These are phyloP conservation scores for Colletotrichum sansevieriae DNA, from an alignment of 2,329 filamentous ascomycete species.

Conservation along the genomic window DNA sequence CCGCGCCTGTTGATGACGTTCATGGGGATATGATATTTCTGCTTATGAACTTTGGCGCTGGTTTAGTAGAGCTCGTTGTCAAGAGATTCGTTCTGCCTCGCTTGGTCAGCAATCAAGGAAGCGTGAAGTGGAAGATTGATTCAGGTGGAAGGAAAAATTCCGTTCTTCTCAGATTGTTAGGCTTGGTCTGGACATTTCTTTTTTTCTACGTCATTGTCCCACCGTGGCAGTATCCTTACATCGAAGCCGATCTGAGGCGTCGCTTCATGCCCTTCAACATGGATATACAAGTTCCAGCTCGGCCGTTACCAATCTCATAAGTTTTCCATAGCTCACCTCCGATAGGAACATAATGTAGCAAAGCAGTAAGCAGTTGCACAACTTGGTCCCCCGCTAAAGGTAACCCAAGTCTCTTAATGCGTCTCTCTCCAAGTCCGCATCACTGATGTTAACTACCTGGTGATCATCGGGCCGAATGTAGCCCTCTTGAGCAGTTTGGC, in stretches of 20 bases:
- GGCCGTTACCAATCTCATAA: background rate
- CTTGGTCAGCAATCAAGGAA: no score
- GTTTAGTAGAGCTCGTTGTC: background rate
- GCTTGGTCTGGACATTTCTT: background rate
- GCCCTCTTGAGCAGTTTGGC: background rate
- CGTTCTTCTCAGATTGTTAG: background rate
- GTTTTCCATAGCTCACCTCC: no score
- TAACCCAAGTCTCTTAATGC: slow-evolving; percentile 8
- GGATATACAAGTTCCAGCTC: background rate
- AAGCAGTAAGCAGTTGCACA: background rate
- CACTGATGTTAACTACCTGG: background rate
- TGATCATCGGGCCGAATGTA: background rate
- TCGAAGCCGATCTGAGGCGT: background rate
- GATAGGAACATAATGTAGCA: no score
- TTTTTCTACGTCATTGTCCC: background rate
- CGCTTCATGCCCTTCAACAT: slow-evolving; percentile 4
- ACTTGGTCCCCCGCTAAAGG: background rate
- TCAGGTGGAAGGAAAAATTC: background rate
- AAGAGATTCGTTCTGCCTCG: background rate
- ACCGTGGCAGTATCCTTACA: slow-evolving; percentile 1
- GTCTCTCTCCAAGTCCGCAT: background rate
- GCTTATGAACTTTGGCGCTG: background rate
- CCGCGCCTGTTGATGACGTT: background rate
- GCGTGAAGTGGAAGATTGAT: no score
- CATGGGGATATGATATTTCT: background rate